Conservation (phyloP, 2,329 filamentous ascomycete species). For the Lecanicillium sp. region DNA sequence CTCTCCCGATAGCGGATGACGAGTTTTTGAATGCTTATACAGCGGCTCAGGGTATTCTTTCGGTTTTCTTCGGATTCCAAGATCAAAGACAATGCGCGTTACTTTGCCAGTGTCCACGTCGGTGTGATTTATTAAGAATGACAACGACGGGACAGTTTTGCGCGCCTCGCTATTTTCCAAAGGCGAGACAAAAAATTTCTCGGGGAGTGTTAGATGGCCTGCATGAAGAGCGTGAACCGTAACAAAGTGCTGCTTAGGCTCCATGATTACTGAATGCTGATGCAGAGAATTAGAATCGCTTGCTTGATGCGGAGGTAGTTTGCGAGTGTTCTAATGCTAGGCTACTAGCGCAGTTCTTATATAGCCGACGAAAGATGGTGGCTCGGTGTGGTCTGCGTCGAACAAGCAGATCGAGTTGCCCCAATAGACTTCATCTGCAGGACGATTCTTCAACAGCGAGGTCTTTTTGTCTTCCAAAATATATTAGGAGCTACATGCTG, state of each 20-base stretch:
- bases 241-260: background rate
- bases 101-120: background rate
- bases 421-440: no score
- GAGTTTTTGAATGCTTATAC: background rate
- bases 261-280: background rate
- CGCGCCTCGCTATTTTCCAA: background rate
- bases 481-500: no score
- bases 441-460: no score
- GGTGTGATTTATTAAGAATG: background rate
- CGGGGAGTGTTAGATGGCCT: background rate
- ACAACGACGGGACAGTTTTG: background rate
- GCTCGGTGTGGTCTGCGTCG: no score
- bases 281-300: background rate
- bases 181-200: background rate
- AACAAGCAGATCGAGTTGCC: no score
- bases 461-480: no score
- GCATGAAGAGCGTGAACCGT: background rate
- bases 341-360: no score
- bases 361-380: no score
- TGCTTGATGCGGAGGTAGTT: no score
- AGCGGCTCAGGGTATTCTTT: background rate
- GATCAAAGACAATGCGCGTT: conserved; percentile 1
- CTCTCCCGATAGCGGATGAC: background rate
- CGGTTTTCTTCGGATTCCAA: background rate
- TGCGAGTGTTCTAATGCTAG: no score